Percentiles rank a stretch among this genome's conserved stretches.
Conservation (phyloP, 2,329 filamentous ascomycete genomes). For the Hypoxylon sp. region DNA sequence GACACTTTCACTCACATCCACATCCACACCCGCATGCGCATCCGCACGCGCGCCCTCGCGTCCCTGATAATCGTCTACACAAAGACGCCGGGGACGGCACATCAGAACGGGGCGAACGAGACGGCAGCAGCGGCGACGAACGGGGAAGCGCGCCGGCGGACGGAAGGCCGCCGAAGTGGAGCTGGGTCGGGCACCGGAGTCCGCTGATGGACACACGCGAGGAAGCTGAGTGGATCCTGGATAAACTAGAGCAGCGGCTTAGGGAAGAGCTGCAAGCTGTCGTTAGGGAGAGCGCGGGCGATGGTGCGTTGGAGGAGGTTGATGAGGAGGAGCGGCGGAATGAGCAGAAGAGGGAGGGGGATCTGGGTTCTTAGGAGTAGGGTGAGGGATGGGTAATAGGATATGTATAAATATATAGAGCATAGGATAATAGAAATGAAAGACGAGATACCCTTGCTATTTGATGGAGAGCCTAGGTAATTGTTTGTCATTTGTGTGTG, state of each 20-base stretch:
- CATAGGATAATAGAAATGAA: not conserved
- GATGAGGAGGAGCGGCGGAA: slow-evolving; percentile 48
- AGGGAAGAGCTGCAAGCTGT: slow-evolving; percentile 62
- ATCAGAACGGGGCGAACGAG: not conserved
- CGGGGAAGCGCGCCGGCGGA: slow-evolving; percentile 10
- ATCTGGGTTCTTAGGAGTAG: not conserved
- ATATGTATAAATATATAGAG: too few relatives aligned
- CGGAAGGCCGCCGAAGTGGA: slow-evolving; percentile 68
- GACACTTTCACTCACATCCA: not conserved
- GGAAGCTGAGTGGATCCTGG: slow-evolving; percentile 81
- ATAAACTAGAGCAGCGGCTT: slow-evolving; percentile 72
- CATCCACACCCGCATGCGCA: not conserved
- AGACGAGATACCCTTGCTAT: slow-evolving; percentile 14
- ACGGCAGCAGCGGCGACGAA: slow-evolving; percentile 9
- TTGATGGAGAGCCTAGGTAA: too few relatives aligned
- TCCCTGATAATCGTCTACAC: not conserved
- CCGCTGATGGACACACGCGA: slow-evolving; percentile 78
- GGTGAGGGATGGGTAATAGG: too few relatives aligned
- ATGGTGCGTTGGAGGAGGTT: slow-evolving; percentile 31
- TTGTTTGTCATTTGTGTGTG: not conserved
- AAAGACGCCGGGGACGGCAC: slow-evolving; percentile 40
- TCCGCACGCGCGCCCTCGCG: not conserved
- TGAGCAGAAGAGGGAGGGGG: slow-evolving; percentile 56
- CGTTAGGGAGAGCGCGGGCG: slow-evolving; percentile 40
- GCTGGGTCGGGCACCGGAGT: slow-evolving; percentile 79